A percentile compares a stretch with the other conserved stretches of the same genome.
Conservation (phyloP, 2,329 filamentous ascomycete genomes). For the Tolypocladium inflatum region DNA sequence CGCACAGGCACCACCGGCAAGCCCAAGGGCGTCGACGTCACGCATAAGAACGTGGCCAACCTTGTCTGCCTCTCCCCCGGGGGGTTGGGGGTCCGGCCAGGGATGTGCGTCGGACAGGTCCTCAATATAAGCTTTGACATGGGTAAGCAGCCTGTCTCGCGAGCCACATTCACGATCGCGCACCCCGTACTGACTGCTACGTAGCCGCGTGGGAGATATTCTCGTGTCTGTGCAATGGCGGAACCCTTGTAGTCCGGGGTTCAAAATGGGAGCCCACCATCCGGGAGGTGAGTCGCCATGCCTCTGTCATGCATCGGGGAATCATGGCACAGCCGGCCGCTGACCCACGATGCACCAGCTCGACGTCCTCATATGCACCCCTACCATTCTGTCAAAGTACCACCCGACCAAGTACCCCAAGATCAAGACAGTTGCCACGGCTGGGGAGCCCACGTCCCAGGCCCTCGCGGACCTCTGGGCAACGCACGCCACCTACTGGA, state of each 20-base stretch:
- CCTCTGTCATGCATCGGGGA: neutral
- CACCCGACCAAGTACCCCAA: slow-evolving; percentile 35
- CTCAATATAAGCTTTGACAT: slow-evolving; percentile 53
- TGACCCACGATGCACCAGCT: slow-evolving; percentile 21
- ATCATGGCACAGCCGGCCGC: neutral
- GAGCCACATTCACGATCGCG: neutral
- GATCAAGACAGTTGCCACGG: slow-evolving; percentile 42
- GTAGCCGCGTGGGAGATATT: slow-evolving; percentile 53
- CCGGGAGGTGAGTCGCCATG: slow-evolving; percentile 24
- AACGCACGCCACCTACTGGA: slow-evolving; percentile 37
- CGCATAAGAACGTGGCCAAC: slow-evolving; percentile 45
- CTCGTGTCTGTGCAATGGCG: slow-evolving; percentile 45
- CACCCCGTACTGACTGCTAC: slow-evolving; percentile 4
- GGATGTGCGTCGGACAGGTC: slow-evolving; percentile 43
- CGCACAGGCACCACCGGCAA: slow-evolving; percentile 39
- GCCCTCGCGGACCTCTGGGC: slow-evolving; percentile 48
- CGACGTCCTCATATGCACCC: slow-evolving; percentile 45
- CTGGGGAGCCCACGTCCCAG: slow-evolving; percentile 43
- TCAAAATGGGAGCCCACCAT: slow-evolving; percentile 38
- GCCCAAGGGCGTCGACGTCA: slow-evolving; percentile 50
- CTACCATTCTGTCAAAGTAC: slow-evolving; percentile 43
- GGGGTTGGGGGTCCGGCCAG: slow-evolving; percentile 37
- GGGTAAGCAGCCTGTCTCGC: slow-evolving; percentile 31
- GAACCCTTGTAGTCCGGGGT: slow-evolving; percentile 42
- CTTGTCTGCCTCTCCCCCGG: slow-evolving; percentile 40